These are phyloP conservation scores for Protomyces arabidopsidicola DNA, from an alignment of 1,139 yeast genomes.

Conservation along the genomic window DNA sequence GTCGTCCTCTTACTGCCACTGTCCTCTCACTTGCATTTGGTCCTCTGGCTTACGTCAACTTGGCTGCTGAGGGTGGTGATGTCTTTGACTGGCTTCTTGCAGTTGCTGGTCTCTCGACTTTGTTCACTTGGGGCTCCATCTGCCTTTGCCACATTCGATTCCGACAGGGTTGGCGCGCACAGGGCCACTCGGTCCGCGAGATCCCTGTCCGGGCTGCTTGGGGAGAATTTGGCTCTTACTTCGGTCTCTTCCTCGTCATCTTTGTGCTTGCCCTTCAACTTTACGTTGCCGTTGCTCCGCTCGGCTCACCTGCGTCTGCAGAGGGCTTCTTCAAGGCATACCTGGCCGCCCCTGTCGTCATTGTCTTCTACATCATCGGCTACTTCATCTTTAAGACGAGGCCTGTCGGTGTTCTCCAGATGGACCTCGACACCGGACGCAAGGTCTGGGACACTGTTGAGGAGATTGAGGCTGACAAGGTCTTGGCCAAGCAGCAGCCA, in stretches of 20 bases:
- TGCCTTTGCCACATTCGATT: slow-evolving; percentile 72
- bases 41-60: slow-evolving; percentile 59
- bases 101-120: slow-evolving; percentile 73
- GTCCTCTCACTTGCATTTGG: slow-evolving; percentile 56
- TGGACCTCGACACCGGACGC: slow-evolving; percentile 13
- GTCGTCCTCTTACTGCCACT: slow-evolving; percentile 71
- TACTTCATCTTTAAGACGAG: slow-evolving; percentile 5
- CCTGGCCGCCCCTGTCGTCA: slow-evolving; percentile 52
- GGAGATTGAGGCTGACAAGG: slow-evolving; percentile 9
- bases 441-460: slow-evolving; percentile 9
- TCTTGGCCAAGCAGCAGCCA: not conserved
- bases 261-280: slow-evolving; percentile 73
- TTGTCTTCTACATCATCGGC: slow-evolving; percentile 45
- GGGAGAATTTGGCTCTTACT: slow-evolving; percentile 65
- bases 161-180: slow-evolving; percentile 63
- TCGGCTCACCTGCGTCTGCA: slow-evolving; percentile 47
- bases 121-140: slow-evolving; percentile 81
- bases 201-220: slow-evolving; percentile 64
- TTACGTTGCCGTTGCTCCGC: slow-evolving; percentile 72
- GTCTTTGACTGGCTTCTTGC: slow-evolving; percentile 84
- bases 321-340: slow-evolving; percentile 51
- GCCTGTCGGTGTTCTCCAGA: slow-evolving; percentile 3
- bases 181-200: slow-evolving; percentile 63
- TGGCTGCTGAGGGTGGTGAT: slow-evolving; percentile 58
- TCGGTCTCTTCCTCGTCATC: slow-evolving; percentile 57